Conservation (phyloP, 176 grass and related monocot genomes). For the Cymbopogon citratus region DNA sequence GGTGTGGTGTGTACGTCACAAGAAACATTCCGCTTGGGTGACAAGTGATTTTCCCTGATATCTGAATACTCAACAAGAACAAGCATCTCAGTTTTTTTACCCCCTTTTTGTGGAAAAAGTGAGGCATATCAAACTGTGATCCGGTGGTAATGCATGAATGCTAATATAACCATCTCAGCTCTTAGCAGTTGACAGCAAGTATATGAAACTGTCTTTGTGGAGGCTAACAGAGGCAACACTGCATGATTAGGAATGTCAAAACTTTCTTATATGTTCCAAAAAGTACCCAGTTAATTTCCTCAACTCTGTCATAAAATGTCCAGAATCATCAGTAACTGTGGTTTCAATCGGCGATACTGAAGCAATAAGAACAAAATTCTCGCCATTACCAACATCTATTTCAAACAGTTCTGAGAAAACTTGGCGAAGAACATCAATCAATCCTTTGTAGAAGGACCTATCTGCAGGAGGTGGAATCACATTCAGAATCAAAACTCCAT, state of each 20-base stretch:
- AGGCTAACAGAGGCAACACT: not conserved
- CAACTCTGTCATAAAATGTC: conserved; percentile 31
- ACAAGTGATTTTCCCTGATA: not conserved
- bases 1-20: not conserved
- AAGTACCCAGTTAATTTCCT: conserved; percentile 40
- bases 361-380: conserved; percentile 63
- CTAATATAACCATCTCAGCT: conserved; percentile 8
- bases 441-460: conserved; percentile 52
- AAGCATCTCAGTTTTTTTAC: not conserved
- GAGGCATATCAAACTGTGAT: not conserved
- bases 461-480: conserved; percentile 56
- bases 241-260: conserved; percentile 17
- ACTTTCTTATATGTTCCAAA: conserved; percentile 37
- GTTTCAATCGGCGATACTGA: conserved; percentile 33
- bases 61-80: not conserved
- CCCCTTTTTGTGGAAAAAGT: not conserved
- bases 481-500: conserved; percentile 68
- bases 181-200: not conserved
- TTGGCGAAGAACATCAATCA: conserved; percentile 41
- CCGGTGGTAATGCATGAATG: not conserved
- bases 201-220: not conserved
- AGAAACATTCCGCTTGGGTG: not conserved
- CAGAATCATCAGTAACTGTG: not conserved
- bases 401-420: conserved; percentile 67
- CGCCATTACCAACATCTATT: conserved; percentile 67